Percentiles rank a stretch among this genome's conserved stretches.
phyloP scores from a whole-genome alignment of 495 filamentous ascomycete genomes.

The Xylaria curta region DNA sequence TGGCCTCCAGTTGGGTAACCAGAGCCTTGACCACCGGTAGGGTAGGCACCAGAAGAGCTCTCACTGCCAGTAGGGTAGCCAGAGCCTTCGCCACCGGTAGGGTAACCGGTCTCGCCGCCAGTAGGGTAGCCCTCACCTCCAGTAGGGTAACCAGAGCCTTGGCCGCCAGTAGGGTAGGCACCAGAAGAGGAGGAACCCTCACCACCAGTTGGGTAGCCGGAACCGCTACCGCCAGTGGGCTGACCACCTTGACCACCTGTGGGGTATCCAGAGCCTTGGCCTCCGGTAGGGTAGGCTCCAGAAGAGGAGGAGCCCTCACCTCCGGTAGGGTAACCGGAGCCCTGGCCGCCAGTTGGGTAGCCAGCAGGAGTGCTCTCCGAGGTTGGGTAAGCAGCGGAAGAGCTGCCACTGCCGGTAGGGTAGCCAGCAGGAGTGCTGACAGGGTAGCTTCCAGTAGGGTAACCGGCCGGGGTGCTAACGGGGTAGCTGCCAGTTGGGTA shows the following conservation, averaged over 20 bases:
- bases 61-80: not conserved
- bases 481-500: constrained; percentile 29
- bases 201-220: not conserved
- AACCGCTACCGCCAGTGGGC: not conserved
- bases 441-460: constrained; percentile 9
- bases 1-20: constrained; percentile 16
- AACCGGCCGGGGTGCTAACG: constrained; percentile 19
- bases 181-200: not conserved
- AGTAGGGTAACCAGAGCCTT: not conserved
- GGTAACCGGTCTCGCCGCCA: not conserved
- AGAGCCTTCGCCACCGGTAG: not conserved
- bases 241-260: not conserved
- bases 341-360: not conserved
- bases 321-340: not conserved
- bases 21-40: not conserved
- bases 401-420: not conserved
- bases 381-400: constrained; percentile 13
- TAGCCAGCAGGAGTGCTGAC: not conserved
- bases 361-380: not conserved
- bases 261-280: not conserved
- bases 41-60: not conserved
- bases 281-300: not conserved
- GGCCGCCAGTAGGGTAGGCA: not conserved
- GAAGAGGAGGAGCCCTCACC: too few species aligned
- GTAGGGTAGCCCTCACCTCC: constrained; percentile 16